These are phyloP conservation scores for Sphagnum tenellum DNA, from an alignment of 225 moss, liverwort and hornwort genomes.

Conservation along the genomic window DNA sequence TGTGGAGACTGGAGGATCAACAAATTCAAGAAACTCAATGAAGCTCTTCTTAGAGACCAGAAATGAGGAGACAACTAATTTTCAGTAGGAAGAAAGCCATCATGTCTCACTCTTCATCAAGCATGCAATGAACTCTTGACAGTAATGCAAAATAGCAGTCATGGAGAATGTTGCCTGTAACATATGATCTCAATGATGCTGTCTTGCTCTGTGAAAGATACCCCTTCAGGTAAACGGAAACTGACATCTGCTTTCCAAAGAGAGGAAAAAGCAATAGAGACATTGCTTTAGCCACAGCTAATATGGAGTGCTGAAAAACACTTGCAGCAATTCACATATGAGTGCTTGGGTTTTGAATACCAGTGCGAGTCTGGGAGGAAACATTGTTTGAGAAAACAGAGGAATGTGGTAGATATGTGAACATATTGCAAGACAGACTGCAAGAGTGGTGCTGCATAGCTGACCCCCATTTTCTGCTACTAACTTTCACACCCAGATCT, in stretches of 20 bases:
- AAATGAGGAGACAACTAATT: not conserved
- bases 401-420: too few species aligned
- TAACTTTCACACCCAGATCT: constrained; percentile 11
- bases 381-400: too few species aligned
- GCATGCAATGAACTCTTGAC: too few species aligned
- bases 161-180: constrained; percentile 51
- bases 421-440: constrained; percentile 34
- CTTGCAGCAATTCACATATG: too few species aligned
- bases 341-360: too few species aligned
- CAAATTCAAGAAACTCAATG: too few species aligned
- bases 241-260: constrained; percentile 40
- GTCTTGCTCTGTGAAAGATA: constrained; percentile 49
- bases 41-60: too few species aligned
- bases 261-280: too few species aligned
- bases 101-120: not conserved
- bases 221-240: constrained; percentile 44
- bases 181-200: constrained; percentile 60
- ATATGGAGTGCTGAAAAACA: too few species aligned
- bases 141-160: constrained; percentile 52
- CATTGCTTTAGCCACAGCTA: too few species aligned
- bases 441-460: constrained; percentile 37
- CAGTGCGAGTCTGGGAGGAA: too few species aligned
- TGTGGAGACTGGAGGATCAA: too few species aligned
- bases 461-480: constrained; percentile 46
- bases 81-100: not conserved